A percentile compares a stretch with the other conserved stretches of the same genome.
phyloP scores from a whole-genome alignment of 257 asterid species.

The Handroanthus guayacan region DNA sequence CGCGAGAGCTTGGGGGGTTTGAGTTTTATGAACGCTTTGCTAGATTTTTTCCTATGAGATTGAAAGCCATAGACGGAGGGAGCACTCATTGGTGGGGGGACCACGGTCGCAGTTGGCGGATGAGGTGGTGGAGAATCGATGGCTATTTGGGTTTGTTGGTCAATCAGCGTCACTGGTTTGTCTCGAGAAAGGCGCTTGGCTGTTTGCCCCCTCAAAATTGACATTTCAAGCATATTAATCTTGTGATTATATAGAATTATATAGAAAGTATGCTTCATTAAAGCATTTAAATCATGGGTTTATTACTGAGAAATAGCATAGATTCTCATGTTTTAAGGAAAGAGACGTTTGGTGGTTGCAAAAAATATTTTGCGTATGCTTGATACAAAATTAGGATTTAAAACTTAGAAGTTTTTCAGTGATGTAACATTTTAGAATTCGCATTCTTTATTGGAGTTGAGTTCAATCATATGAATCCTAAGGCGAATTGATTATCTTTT shows the following conservation, averaged over 20 bases:
- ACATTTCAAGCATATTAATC: neutral
- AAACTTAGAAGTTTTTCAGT: too few relatives aligned
- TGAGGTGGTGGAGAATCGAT: constrained; percentile 24
- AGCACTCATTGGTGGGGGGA: constrained; percentile 36
- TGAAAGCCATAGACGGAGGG: constrained; percentile 46
- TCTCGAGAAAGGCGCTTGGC: constrained; percentile 14
- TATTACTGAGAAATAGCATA: too few relatives aligned
- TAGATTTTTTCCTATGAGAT: constrained; percentile 50
- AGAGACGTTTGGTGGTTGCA: too few relatives aligned
- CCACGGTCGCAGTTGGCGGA: constrained; percentile 18
- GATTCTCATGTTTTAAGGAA: too few relatives aligned
- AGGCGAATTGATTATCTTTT: too few relatives aligned
- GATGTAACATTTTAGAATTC: too few relatives aligned
- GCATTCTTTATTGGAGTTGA: too few relatives aligned
- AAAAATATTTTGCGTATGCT: too few relatives aligned
- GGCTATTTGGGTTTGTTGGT: constrained; percentile 22
- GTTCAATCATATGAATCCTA: too few relatives aligned
- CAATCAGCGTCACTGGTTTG: constrained; percentile 34
- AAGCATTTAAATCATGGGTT: too few relatives aligned
- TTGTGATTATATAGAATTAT: neutral
- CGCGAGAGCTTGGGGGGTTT: constrained; percentile 36
- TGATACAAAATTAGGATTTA: too few relatives aligned
- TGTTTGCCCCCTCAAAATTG: constrained; percentile 5
- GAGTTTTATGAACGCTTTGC: constrained; percentile 38
- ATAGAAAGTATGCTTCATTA: too few relatives aligned